Conservation (phyloP, 2,329 filamentous ascomycete genomes). For the Pyrenophora seminiperda region DNA sequence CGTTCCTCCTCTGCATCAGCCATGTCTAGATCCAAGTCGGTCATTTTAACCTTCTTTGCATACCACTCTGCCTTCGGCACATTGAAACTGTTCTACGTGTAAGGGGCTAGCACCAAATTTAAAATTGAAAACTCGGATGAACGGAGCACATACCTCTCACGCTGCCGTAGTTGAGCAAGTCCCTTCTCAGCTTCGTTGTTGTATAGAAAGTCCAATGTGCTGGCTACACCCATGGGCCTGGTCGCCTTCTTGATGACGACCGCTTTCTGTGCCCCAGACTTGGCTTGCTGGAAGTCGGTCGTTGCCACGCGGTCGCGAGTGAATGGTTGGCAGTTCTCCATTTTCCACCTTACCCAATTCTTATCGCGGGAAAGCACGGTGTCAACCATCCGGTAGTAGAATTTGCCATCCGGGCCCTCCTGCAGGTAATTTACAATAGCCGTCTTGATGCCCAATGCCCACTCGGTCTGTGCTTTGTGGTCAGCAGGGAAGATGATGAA, state of each 20-base stretch:
- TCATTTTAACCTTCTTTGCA: constrained; percentile 73
- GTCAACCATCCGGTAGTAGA: constrained; percentile 96
- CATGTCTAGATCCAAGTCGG: constrained; percentile 87
- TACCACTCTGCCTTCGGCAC: constrained; percentile 74
- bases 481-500: constrained; percentile 41
- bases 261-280: constrained; percentile 66
- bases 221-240: constrained; percentile 52
- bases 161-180: constrained; percentile 71
- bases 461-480: constrained; percentile 67
- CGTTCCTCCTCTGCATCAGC: constrained; percentile 68
- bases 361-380: constrained; percentile 95
- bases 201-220: constrained; percentile 67
- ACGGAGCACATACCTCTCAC: constrained; percentile 54
- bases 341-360: constrained; percentile 99
- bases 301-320: constrained; percentile 73
- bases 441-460: constrained; percentile 78
- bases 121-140: constrained; percentile 37
- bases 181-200: constrained; percentile 66
- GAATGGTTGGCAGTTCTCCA: constrained; percentile 89
- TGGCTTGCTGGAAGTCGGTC: constrained; percentile 71
- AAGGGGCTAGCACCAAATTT: constrained; percentile 23
- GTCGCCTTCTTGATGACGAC: constrained; percentile 71
- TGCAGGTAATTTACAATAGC: constrained; percentile 83
- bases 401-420: constrained; percentile 79
- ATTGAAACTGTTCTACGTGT: constrained; percentile 60